A percentile compares a stretch with the other conserved stretches of the same genome.
phyloP scores from a whole-genome alignment of 1,284 basidiomycete species.

The Trametes sp. region DNA sequence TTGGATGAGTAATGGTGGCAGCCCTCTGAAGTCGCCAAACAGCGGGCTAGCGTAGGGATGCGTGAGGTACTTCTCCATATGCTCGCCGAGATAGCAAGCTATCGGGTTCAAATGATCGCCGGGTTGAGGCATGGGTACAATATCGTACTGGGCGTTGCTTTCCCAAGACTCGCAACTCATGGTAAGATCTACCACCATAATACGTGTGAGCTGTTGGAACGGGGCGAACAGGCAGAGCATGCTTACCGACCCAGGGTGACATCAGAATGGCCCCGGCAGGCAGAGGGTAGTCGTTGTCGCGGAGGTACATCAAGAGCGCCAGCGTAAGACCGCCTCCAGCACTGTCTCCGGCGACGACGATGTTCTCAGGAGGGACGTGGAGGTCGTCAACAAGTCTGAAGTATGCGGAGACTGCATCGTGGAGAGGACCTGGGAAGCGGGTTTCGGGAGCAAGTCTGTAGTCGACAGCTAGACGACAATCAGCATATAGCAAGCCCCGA shows the following conservation, averaged over 20 bases:
- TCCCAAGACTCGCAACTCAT: slow-evolving; percentile 99
- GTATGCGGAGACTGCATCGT: slow-evolving; percentile 90
- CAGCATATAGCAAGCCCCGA: not conserved
- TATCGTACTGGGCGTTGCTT: slow-evolving; percentile 85
- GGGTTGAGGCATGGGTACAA: slow-evolving; percentile 76
- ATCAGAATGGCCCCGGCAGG: slow-evolving; percentile 87
- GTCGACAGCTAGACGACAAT: slow-evolving; percentile 76
- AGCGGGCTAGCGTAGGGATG: slow-evolving; percentile 97
- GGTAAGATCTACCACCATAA: slow-evolving; percentile 76
- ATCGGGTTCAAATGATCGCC: slow-evolving; percentile 95
- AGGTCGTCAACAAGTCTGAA: slow-evolving; percentile 90
- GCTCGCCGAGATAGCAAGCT: slow-evolving; percentile 89
- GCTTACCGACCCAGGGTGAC: slow-evolving; percentile 93
- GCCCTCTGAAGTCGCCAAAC: slow-evolving; percentile 89
- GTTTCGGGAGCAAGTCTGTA: slow-evolving; percentile 97
- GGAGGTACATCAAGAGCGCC: slow-evolving; percentile 91
- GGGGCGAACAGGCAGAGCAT: not conserved
- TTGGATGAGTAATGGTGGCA: slow-evolving; percentile 94
- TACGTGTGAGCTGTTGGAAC: not conserved
- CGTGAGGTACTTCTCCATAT: slow-evolving; percentile 86
- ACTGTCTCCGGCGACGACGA: slow-evolving; percentile 90
- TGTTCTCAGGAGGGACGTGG: slow-evolving; percentile 90
- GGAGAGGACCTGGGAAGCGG: slow-evolving; percentile 91
- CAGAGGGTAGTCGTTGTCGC: slow-evolving; percentile 83
- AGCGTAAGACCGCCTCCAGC: slow-evolving; percentile 92